A percentile compares a stretch with the other conserved stretches of the same genome.
Evolutionary conservation across 495 filamentous ascomycete genomes (phyloP).

Genomic region (Lasiosphaeria miniovina): DNA sequence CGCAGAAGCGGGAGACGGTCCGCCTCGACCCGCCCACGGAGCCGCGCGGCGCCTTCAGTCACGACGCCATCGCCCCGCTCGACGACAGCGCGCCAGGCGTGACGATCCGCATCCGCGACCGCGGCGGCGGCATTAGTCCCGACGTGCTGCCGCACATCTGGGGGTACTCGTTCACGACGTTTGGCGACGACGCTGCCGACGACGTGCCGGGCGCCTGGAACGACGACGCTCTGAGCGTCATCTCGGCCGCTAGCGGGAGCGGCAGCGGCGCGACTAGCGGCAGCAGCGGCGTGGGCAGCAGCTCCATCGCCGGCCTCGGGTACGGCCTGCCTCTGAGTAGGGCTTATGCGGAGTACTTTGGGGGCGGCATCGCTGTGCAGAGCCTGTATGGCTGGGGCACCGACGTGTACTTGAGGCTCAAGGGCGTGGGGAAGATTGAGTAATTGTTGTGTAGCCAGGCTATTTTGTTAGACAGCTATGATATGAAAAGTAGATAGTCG

Average conservation of each 20-base stretch:
- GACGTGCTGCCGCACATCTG: constrained; percentile 83
- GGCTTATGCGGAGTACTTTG: constrained; percentile 98
- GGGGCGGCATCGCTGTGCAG: constrained; percentile 91
- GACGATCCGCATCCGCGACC: constrained; percentile 90
- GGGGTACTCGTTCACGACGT: constrained; percentile 96
- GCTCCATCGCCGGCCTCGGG: constrained; percentile 85
- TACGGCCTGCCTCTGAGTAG: constrained; percentile 90
- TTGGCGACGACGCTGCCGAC: constrained; percentile 61
- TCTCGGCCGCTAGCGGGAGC: constrained; percentile 64
- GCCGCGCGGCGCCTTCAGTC: constrained; percentile 43
- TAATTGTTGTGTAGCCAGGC: constrained; percentile 4
- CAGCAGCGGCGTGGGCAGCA: constrained; percentile 79
- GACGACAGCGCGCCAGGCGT: constrained; percentile 74
- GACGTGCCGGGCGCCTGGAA: constrained; percentile 34
- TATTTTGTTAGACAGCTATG: neutral
- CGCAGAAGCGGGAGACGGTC: constrained; percentile 55
- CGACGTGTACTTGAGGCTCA: constrained; percentile 62
- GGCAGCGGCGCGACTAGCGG: constrained; percentile 81
- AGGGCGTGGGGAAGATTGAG: constrained; percentile 74
- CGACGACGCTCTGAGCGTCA: constrained; percentile 66
- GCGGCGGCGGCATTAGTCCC: constrained; percentile 87
- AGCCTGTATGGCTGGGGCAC: constrained; percentile 92
- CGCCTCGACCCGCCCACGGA: constrained; percentile 73
- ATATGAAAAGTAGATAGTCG: no score
- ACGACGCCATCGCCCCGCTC: constrained; percentile 51